Evolutionary conservation across 371 early-diverging fungal genomes (phyloP).

Genomic region (Apophysomyces ossiformis): DNA sequence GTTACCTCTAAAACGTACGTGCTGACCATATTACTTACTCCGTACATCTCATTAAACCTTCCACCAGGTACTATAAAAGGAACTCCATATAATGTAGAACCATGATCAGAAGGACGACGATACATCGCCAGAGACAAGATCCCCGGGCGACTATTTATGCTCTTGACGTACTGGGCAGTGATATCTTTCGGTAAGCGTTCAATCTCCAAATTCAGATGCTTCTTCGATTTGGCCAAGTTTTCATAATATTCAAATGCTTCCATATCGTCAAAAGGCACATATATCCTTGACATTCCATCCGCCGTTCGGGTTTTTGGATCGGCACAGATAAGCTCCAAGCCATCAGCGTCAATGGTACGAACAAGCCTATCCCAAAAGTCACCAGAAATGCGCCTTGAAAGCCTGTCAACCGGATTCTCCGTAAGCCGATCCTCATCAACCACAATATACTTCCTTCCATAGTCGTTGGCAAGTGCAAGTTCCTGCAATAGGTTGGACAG

Average conservation of each 20-base stretch:
- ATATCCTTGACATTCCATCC: slow-evolving; percentile 75
- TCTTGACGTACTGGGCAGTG: slow-evolving; percentile 83
- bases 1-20: neutral
- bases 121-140: slow-evolving; percentile 80
- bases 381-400: slow-evolving; percentile 80
- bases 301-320: slow-evolving; percentile 83
- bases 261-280: slow-evolving; percentile 82
- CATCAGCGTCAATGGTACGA: slow-evolving; percentile 85
- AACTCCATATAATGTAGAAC: slow-evolving; percentile 62
- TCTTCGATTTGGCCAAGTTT: slow-evolving; percentile 55
- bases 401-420: slow-evolving; percentile 86
- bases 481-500: slow-evolving; percentile 90
- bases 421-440: slow-evolving; percentile 78
- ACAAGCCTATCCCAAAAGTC: slow-evolving; percentile 91
- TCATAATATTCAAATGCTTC: slow-evolving; percentile 75
- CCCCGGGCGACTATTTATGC: slow-evolving; percentile 81
- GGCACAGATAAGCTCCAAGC: slow-evolving; percentile 78
- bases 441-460: slow-evolving; percentile 75
- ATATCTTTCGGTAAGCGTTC: slow-evolving; percentile 79
- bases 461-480: slow-evolving; percentile 80
- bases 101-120: slow-evolving; percentile 17
- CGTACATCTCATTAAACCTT: slow-evolving; percentile 97
- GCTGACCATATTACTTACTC: slow-evolving; percentile 25
- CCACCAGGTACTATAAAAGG: slow-evolving; percentile 97
- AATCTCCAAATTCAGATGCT: slow-evolving; percentile 73